phyloP scores from a whole-genome alignment of 176 grass and related monocot genomes.

The Stipa capillata region DNA sequence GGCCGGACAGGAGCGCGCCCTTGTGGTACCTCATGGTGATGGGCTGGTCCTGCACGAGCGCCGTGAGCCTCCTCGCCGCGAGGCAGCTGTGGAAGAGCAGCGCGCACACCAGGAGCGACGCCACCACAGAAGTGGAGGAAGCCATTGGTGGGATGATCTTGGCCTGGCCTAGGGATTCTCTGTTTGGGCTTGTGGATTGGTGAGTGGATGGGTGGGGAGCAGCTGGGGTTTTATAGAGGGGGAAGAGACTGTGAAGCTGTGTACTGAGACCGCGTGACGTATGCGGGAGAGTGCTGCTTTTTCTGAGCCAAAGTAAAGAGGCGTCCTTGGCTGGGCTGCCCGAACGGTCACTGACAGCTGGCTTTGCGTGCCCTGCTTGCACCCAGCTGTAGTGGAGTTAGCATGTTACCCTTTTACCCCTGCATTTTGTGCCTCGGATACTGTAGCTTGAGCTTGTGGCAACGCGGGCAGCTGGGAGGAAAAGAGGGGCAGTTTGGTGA shows the following conservation, averaged over 20 bases:
- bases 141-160: neutral
- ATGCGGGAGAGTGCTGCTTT: conserved; percentile 6
- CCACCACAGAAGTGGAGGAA: neutral
- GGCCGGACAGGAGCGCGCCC: conserved; percentile 63
- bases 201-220: neutral
- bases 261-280: conserved; percentile 33
- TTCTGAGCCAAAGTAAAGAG: conserved; percentile 27
- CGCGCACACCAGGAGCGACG: neutral
- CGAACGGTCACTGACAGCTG: conserved; percentile 81
- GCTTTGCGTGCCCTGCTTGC: conserved; percentile 32
- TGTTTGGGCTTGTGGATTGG: neutral
- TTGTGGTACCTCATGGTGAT: conserved; percentile 80
- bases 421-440: neutral
- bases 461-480: neutral
- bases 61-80: conserved; percentile 24
- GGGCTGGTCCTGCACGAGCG: conserved; percentile 46
- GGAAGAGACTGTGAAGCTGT: too few species aligned
- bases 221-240: conserved; percentile 16
- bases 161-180: neutral
- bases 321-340: conserved; percentile 38
- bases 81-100: conserved; percentile 17
- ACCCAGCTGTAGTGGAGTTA: conserved; percentile 37
- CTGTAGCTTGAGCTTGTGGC: neutral
- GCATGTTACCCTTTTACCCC: conserved; percentile 16
- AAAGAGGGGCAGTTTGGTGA: conserved; percentile 15